Conservation (phyloP, 192 early-diverging fungal species). For the Jimgerdemannia lactiflua region DNA sequence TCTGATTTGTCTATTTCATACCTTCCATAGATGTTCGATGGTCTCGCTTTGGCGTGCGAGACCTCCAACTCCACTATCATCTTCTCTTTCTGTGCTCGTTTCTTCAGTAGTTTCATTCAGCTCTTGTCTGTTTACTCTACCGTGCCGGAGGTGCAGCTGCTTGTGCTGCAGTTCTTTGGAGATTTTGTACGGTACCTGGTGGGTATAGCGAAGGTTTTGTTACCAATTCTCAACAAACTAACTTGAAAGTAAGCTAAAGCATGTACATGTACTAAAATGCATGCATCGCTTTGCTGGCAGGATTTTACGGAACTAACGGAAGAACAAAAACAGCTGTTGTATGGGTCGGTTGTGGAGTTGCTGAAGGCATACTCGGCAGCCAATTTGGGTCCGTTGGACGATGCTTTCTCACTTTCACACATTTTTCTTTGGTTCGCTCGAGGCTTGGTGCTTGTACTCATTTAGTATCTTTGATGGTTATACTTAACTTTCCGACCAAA, state of each 20-base stretch:
- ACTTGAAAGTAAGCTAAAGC: slow-evolving; percentile 8
- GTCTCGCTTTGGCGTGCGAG: slow-evolving; percentile 65
- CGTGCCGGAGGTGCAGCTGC: slow-evolving; percentile 60
- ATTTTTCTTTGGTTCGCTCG: background rate
- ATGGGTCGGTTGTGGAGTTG: slow-evolving; percentile 44
- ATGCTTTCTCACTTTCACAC: slow-evolving; percentile 21
- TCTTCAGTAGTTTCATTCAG: slow-evolving; percentile 61
- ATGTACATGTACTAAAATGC: too few species aligned
- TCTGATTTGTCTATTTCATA: slow-evolving; percentile 22
- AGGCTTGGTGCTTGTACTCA: background rate
- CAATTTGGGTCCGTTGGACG: slow-evolving; percentile 25
- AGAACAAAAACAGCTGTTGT: slow-evolving; percentile 47
- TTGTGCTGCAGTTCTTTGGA: slow-evolving; percentile 55
- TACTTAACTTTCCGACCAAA: background rate
- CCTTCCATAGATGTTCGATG: slow-evolving; percentile 66
- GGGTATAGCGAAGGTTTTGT: slow-evolving; percentile 4
- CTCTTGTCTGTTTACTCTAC: slow-evolving; percentile 66
- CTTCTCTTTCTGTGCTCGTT: slow-evolving; percentile 48
- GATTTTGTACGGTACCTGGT: slow-evolving; percentile 49
- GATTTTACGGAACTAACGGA: slow-evolving; percentile 35
- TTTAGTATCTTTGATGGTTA: background rate
- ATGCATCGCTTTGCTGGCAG: background rate
- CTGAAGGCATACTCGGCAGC: slow-evolving; percentile 53
- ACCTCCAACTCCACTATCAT: slow-evolving; percentile 58
- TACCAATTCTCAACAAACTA: too few species aligned